These are phyloP conservation scores for Aspergillus heteromorphus DNA, from an alignment of 495 filamentous ascomycete genomes.

Conservation along the genomic window DNA sequence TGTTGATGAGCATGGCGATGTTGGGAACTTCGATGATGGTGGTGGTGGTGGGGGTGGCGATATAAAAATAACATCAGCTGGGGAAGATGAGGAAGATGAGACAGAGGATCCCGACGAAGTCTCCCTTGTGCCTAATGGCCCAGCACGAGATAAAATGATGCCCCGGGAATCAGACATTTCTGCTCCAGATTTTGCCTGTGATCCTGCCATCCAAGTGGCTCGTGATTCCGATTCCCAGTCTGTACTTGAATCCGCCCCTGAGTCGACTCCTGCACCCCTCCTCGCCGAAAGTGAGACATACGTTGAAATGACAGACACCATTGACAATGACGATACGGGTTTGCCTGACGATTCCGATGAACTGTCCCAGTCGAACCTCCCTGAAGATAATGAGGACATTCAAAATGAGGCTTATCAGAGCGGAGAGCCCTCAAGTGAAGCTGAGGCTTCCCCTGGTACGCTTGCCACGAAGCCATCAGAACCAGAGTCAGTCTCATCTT, in stretches of 20 bases:
- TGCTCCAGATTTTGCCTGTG: neutral
- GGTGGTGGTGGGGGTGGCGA: constrained; percentile 17
- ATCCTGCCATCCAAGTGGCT: neutral
- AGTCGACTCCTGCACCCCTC: constrained; percentile 9
- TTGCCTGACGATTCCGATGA: neutral
- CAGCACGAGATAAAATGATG: constrained; percentile 8
- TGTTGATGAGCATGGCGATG: constrained; percentile 19
- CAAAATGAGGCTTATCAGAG: constrained; percentile 23
- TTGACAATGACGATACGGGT: neutral
- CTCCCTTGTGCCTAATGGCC: constrained; percentile 40
- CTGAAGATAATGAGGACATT: constrained; percentile 9
- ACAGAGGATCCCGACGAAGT: constrained; percentile 43
- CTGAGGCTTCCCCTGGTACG: constrained; percentile 51
- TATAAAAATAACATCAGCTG: constrained; percentile 14
- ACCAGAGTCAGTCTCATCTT: constrained; percentile 58
- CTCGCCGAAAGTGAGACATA: constrained; percentile 12
- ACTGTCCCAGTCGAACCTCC: neutral
- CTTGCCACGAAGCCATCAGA: constrained; percentile 67
- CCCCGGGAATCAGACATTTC: constrained; percentile 1
- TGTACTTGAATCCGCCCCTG: neutral
- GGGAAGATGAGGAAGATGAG: constrained; percentile 22
- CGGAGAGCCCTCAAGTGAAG: constrained; percentile 37
- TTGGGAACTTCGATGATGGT: constrained; percentile 9
- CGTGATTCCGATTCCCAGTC: neutral
- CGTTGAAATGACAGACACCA: constrained; percentile 6